Conservation (phyloP, 2,329 filamentous ascomycete genomes). For the Aspergillus sp. region DNA sequence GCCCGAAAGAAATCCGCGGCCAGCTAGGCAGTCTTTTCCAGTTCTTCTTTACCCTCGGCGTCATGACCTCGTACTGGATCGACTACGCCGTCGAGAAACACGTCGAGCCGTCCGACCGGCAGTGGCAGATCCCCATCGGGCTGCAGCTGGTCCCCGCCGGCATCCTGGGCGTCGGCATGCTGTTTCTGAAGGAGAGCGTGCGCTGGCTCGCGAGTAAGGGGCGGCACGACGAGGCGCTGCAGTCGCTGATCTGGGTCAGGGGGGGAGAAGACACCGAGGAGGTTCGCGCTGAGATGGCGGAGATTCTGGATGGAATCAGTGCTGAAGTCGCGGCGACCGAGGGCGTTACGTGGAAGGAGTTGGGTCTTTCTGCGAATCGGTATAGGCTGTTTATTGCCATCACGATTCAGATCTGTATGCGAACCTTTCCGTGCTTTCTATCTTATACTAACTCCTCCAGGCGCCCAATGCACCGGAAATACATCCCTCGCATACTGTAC, state of each 20-base stretch:
- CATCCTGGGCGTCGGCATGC: slow-evolving; percentile 49
- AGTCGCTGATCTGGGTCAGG: slow-evolving; percentile 52
- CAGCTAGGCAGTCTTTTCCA: slow-evolving; percentile 38
- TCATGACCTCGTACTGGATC: slow-evolving; percentile 45
- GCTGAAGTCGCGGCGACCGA: slow-evolving; percentile 38
- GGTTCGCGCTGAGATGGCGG: slow-evolving; percentile 27
- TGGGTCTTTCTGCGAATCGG: slow-evolving; percentile 47
- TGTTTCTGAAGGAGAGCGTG: slow-evolving; percentile 49
- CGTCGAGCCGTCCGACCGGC: slow-evolving; percentile 36
- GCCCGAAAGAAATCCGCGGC: slow-evolving; percentile 44
- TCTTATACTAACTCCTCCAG: slow-evolving; percentile 2
- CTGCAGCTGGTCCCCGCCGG: slow-evolving; percentile 51
- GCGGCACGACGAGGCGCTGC: slow-evolving; percentile 47
- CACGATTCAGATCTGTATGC: slow-evolving; percentile 46
- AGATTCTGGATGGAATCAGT: slow-evolving; percentile 26
- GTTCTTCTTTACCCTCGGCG: slow-evolving; percentile 38
- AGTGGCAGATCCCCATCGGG: slow-evolving; percentile 52
- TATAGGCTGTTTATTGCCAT: slow-evolving; percentile 49
- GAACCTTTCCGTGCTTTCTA: background rate
- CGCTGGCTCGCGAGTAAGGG: slow-evolving; percentile 52
- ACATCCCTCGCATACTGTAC: slow-evolving; percentile 48
- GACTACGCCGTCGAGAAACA: slow-evolving; percentile 50
- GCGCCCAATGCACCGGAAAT: slow-evolving; percentile 50
- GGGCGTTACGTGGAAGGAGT: slow-evolving; percentile 49
- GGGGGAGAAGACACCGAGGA: slow-evolving; percentile 25